Evolutionary conservation across 2,329 filamentous ascomycete genomes (phyloP).

Genomic region (Fusarium odoratissimum): DNA sequence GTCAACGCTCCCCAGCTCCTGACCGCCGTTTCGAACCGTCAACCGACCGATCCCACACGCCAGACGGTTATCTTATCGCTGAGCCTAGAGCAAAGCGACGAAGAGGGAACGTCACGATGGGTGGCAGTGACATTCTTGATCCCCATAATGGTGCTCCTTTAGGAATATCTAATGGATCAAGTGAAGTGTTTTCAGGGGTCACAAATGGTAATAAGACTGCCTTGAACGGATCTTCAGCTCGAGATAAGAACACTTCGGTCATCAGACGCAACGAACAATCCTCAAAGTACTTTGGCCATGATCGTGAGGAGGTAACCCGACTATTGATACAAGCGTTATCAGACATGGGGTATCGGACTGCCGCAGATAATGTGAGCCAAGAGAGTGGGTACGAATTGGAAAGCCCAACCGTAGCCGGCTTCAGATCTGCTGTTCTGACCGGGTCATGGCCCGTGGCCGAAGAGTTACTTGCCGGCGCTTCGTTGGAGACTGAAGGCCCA

Average conservation of each 20-base stretch:
- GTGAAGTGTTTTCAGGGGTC: slow-evolving; percentile 44
- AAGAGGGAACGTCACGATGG: slow-evolving; percentile 72
- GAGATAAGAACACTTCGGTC: slow-evolving; percentile 39
- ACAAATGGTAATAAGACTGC: slow-evolving; percentile 63
- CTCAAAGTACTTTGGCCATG: slow-evolving; percentile 79
- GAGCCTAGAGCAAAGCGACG: slow-evolving; percentile 59
- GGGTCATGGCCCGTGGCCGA: slow-evolving; percentile 92
- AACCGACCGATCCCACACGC: slow-evolving; percentile 41
- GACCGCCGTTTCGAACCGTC: slow-evolving; percentile 49
- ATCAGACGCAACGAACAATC: slow-evolving; percentile 28
- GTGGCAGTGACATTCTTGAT: slow-evolving; percentile 63
- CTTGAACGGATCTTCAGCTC: slow-evolving; percentile 66
- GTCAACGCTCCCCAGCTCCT: slow-evolving; percentile 60
- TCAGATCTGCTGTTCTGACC: slow-evolving; percentile 81
- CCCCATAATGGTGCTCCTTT: slow-evolving; percentile 67
- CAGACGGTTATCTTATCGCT: slow-evolving; percentile 26
- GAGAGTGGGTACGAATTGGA: slow-evolving; percentile 92
- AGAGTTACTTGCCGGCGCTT: slow-evolving; percentile 73
- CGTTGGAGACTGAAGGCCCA: slow-evolving; percentile 49
- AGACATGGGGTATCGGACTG: slow-evolving; percentile 85
- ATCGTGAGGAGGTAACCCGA: slow-evolving; percentile 91
- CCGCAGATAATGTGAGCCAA: slow-evolving; percentile 78
- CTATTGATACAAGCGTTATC: slow-evolving; percentile 91
- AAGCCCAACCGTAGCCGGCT: slow-evolving; percentile 85
- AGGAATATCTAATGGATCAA: slow-evolving; percentile 57